A percentile compares a stretch with the other conserved stretches of the same genome.
Evolutionary conservation across 345 rosid species (phyloP).

Genomic region (Populus simonii): DNA sequence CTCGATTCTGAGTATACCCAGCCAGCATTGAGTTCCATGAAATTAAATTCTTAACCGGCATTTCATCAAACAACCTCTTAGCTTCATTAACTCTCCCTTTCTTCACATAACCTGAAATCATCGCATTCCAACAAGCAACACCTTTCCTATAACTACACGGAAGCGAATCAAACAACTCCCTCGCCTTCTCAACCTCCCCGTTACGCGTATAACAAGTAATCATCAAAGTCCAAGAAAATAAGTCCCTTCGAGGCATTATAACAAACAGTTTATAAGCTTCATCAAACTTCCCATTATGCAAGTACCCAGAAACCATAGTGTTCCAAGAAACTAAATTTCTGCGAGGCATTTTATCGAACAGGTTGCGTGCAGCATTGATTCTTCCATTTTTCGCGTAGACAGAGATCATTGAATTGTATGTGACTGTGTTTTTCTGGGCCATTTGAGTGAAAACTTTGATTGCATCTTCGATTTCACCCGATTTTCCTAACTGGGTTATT

Average conservation of each 20-base stretch:
- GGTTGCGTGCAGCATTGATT: conserved; percentile 19
- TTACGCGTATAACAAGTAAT: conserved; percentile 33
- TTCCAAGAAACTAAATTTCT: conserved; percentile 43
- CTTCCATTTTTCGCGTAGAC: conserved; percentile 38
- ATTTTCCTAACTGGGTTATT: conserved; percentile 35
- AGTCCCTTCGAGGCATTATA: conserved; percentile 30
- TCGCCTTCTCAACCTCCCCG: conserved; percentile 35
- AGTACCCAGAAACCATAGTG: conserved; percentile 33
- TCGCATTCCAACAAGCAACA: conserved; percentile 38
- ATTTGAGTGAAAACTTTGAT: conserved; percentile 32
- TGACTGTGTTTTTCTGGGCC: conserved; percentile 30
- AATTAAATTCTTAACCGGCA: conserved; percentile 36
- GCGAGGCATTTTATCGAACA: conserved; percentile 35
- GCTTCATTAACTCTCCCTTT: conserved; percentile 35
- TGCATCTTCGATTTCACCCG: conserved; percentile 38
- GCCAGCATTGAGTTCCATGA: conserved; percentile 48
- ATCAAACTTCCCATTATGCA: conserved; percentile 14
- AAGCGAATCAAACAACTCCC: conserved; percentile 33
- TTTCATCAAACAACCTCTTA: conserved; percentile 25
- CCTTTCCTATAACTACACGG: conserved; percentile 29
- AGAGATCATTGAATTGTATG: conserved; percentile 46
- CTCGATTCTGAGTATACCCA: conserved; percentile 31
- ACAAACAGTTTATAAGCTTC: conserved; percentile 34
- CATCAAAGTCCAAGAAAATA: conserved; percentile 36
- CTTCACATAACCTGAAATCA: conserved; percentile 42